Evolutionary conservation across 139 green algal species (phyloP).

Genomic region (Nannochloris sp.): DNA sequence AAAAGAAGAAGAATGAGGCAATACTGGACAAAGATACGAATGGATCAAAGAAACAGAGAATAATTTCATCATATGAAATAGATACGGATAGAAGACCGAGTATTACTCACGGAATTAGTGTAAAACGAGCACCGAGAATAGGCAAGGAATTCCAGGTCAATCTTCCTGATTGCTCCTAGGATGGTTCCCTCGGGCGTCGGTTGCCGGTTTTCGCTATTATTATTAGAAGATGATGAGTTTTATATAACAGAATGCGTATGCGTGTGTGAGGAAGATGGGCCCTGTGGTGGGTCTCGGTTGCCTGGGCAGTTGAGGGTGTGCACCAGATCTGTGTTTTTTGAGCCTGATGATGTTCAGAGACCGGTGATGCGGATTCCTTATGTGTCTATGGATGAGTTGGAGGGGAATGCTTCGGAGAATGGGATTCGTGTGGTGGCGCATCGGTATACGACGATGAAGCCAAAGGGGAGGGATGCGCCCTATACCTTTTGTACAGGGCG

Average conservation of each 20-base stretch:
- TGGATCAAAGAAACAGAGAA: not conserved
- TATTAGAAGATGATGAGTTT: constrained; percentile 76
- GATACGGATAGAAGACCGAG: not conserved
- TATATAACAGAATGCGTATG: constrained; percentile 66
- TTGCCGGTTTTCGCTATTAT: constrained; percentile 69
- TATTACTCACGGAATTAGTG: not conserved
- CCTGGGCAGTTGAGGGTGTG: constrained; percentile 66
- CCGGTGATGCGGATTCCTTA: constrained; percentile 58
- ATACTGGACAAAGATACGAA: not conserved
- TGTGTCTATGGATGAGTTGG: not conserved
- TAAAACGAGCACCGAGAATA: not conserved
- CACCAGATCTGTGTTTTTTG: constrained; percentile 77
- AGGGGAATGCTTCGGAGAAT: not conserved
- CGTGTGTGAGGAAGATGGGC: not conserved
- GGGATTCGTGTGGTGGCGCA: constrained; percentile 18
- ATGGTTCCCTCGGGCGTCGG: not conserved
- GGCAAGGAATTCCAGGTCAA: constrained; percentile 1
- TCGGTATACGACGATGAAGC: constrained; percentile 47
- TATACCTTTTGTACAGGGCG: constrained; percentile 40
- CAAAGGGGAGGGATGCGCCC: constrained; percentile 58
- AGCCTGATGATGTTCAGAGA: constrained; percentile 68
- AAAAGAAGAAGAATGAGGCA: not conserved
- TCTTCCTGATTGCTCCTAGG: not conserved
- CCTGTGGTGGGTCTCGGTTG: constrained; percentile 48
- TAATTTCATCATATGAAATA: not conserved